Evolutionary conservation across 2,329 filamentous ascomycete genomes (phyloP), one percentile per base, ranked within the genome.

Genomic region (Alternaria rosae): DNA sequence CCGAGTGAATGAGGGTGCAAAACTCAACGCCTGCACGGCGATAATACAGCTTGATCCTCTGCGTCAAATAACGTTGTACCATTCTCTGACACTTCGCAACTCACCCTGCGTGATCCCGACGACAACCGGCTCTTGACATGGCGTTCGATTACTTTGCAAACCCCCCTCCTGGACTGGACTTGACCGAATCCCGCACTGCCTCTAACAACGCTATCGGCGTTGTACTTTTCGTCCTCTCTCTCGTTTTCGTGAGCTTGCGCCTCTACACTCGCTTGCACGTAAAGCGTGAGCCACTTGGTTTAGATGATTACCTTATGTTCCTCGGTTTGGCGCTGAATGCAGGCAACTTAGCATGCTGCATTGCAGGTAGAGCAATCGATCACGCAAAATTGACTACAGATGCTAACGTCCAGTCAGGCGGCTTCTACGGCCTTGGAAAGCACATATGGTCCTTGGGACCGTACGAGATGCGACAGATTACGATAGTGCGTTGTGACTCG

Each of bases 261-360:
- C 25, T 71, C 7, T 57, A 66, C 30, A 71, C 69, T 11, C 64
- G 66, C 28, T n/a, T 72, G 41, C 53, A 26, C 7, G 59, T 70
- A 23, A 71, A 72, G 41, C 63, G 57, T 12, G 68, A 67, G 32
- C 44, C 25, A 2, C 44, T 74, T 4, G 67, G 67, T 3, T 20
- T 69, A 10, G 70, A 74, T 56, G 71, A 72, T 21, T 63, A 70
- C 47, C 59, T 73, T n/a, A 73, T 70, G 70, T 69, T 69, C 43
- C 4, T 71, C 17, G 70, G 69, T 1, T 11, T 71, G 50, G 65
- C 61, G 25, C 35, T 70, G 38, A 70, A 68, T 50, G 69, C 71
- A 28, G 69, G 65, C 4, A 71, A 72, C 42, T 28, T 74, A 13
- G 70, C 65, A 13, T 74, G 71, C 50, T 74, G 71, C 45, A 68